A percentile compares a stretch with the other conserved stretches of the same genome.
phyloP scores from a whole-genome alignment of 371 early-diverging fungal genomes.

The Mortierella sp. region DNA sequence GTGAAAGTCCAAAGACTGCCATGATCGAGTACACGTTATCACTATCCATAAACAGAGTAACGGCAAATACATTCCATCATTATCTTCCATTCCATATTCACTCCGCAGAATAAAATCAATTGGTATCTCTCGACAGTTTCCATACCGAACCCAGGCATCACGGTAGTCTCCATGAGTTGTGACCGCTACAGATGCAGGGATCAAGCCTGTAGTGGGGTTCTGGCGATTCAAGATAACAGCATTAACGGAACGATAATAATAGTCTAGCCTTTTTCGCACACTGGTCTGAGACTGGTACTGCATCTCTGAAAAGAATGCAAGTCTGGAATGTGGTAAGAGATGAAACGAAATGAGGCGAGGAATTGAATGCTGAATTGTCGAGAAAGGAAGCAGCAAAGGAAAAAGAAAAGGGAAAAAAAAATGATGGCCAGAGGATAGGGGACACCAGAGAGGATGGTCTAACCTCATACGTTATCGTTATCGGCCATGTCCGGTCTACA shows the following conservation, averaged over 20 bases:
- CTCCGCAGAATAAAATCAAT: neutral
- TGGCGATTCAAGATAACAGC: slow-evolving; percentile 84
- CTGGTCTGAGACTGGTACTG: slow-evolving; percentile 47
- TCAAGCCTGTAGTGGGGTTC: slow-evolving; percentile 88
- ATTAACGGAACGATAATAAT: slow-evolving; percentile 81
- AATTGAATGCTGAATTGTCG: neutral
- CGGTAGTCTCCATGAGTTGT: slow-evolving; percentile 88
- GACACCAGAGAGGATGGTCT: neutral
- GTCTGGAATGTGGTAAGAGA: neutral
- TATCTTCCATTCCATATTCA: neutral
- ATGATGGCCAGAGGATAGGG: neutral
- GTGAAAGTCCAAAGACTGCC: slow-evolving; percentile 86
- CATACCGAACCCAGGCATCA: slow-evolving; percentile 93
- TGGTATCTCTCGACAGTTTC: neutral
- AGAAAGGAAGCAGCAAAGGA: neutral
- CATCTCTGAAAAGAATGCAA: neutral
- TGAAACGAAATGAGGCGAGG: neutral
- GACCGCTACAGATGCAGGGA: slow-evolving; percentile 92
- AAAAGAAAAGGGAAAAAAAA: neutral
- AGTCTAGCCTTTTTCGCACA: slow-evolving; percentile 73
- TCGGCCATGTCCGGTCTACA: neutral
- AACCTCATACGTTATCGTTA: neutral
- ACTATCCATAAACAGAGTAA: slow-evolving; percentile 54
- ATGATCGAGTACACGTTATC: slow-evolving; percentile 95
- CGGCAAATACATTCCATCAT: neutral